Percentiles rank a stretch among this genome's conserved stretches.
These are phyloP conservation scores for Colletotrichum lupini DNA, from an alignment of 2,329 filamentous ascomycete species.

Conservation along the genomic window DNA sequence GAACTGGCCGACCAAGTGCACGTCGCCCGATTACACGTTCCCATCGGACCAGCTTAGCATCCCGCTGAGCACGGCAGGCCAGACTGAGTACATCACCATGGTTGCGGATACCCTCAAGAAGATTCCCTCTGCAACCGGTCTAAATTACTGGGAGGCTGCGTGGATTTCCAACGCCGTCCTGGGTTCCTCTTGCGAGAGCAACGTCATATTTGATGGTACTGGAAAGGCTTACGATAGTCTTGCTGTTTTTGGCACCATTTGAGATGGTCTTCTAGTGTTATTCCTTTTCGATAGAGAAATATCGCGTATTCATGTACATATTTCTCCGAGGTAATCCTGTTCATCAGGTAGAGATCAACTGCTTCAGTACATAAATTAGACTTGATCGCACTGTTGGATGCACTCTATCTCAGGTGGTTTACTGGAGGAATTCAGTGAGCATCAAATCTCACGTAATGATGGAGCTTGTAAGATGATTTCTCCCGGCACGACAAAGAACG, in stretches of 20 bases:
- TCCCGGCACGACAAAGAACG: no score
- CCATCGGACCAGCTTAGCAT: not conserved
- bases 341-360: no score
- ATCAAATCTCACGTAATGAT: no score
- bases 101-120: not conserved
- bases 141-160: constrained; percentile 5
- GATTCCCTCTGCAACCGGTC: not conserved
- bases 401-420: no score
- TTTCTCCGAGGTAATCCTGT: no score
- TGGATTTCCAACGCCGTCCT: not conserved
- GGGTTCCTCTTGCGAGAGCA: not conserved
- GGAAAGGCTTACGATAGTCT: constrained; percentile 4
- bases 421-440: no score
- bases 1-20: constrained; percentile 4
- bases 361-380: no score
- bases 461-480: no score
- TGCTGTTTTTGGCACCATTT: not conserved
- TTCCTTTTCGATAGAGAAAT: no score
- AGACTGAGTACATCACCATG: not conserved
- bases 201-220: not conserved
- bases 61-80: not conserved
- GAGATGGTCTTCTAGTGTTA: no score
- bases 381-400: no score
- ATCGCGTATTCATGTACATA: no score
- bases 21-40: not conserved